Base-by-base conservation (phyloP, 2,329 filamentous ascomycete genomes). In the Alternaria gansuensis region DNA sequence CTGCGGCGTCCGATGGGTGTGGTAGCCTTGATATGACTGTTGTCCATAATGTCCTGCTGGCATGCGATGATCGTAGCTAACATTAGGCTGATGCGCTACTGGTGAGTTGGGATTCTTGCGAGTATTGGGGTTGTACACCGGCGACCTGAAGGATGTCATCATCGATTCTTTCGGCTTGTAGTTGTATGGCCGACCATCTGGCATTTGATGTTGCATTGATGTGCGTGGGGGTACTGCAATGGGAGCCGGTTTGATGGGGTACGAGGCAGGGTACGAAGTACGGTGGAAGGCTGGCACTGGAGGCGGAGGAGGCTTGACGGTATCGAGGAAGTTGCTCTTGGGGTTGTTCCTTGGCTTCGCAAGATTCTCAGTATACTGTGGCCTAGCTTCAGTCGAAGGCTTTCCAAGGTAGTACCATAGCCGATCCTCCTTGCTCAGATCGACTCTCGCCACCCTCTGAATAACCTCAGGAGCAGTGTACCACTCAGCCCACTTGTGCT, bases 361-460 rank as follows among this genome's bases (percentile, higher is more conserved):
- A 41, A 85, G 86, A 78, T 96, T 88, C 70, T 95, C 91, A 4
- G 93, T 96, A 78, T 95, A 99, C 75, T 96, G 92, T 26, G 93
- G 89, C 76, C 89, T 93, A 53, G 92, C 90, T 72, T 98, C 94
- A 6, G 94, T 97, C 23, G 94, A 98, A 21, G 85, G 86, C 75
- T 87, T 87, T 31, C 92, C 92, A 60, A 99, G 84, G 75, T 97
- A 98, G 79, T 92, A 86, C 92, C 93, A 98, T 17, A 97, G 77
- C 73, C 91, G 89, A 61, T 94, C 86, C 14, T 88, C 83, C 74
- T 90, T 91, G 60, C 79, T 79, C 8, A 97, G 77, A 71, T 96
- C 87, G 57, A 96, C 81, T 77, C 88, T 90, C 72, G 83, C 84
- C 75, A 91, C 87, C 53, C 81, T 82, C 6, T 73, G 77, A 37